A percentile compares a stretch with the other conserved stretches of the same genome.
Conservation (phyloP, 768 basidiomycete species). For the Rhodotorula paludigena region DNA sequence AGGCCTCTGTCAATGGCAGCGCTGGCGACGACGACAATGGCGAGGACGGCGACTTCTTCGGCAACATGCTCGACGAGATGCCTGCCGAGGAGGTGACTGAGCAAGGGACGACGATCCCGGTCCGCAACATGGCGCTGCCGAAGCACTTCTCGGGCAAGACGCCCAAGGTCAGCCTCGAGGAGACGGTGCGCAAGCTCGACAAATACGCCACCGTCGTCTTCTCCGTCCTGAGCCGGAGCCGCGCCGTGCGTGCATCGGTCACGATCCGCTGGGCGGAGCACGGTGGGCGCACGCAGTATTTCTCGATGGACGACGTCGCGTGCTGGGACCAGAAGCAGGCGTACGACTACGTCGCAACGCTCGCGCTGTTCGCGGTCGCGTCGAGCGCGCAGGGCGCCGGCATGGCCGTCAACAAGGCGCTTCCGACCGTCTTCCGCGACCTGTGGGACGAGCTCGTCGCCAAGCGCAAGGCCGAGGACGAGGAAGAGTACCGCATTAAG, state of each 20-base stretch:
- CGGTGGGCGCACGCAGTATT: constrained; percentile 44
- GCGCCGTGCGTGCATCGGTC: constrained; percentile 68
- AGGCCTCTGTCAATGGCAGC: neutral
- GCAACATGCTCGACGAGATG: constrained; percentile 64
- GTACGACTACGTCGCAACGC: constrained; percentile 79
- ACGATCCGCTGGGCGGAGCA: constrained; percentile 60
- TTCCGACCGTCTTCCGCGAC: constrained; percentile 79
- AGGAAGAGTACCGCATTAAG: constrained; percentile 60
- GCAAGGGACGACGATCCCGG: constrained; percentile 44
- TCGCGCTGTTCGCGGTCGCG: constrained; percentile 72
- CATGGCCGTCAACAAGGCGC: constrained; percentile 52
- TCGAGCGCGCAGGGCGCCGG: constrained; percentile 47
- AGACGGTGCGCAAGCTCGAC: constrained; percentile 58
- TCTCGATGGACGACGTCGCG: constrained; percentile 70
- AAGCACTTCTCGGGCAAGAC: constrained; percentile 78
- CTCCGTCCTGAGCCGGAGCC: constrained; percentile 58
- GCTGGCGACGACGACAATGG: constrained; percentile 2
- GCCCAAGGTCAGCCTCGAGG: constrained; percentile 67
- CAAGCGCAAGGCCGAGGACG: constrained; percentile 59
- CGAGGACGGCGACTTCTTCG: constrained; percentile 54
- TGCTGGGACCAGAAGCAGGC: constrained; percentile 74
- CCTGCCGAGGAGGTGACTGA: constrained; percentile 53
- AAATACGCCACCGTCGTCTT: constrained; percentile 71
- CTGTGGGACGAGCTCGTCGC: constrained; percentile 85
- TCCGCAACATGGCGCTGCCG: constrained; percentile 69